Evolutionary conservation across 257 asterid genomes (phyloP).

Genomic region (Solanum ossicruentum): DNA sequence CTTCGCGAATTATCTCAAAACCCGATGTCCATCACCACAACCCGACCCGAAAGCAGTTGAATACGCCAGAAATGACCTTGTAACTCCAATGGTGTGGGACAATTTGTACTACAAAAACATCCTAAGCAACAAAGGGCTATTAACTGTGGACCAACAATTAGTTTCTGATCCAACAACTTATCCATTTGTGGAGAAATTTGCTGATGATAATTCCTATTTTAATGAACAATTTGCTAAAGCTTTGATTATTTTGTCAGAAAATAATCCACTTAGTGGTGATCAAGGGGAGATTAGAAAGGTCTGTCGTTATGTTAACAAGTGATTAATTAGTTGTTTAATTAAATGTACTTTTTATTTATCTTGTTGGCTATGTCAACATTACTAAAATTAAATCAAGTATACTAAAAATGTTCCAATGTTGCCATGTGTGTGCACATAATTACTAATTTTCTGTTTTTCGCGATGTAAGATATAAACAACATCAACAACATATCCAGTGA

Average conservation of each 20-base stretch:
- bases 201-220: slow-evolving; percentile 55
- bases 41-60: slow-evolving; percentile 44
- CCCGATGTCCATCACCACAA: slow-evolving; percentile 44
- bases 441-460: neutral
- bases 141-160: slow-evolving; percentile 44
- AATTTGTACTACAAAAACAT: slow-evolving; percentile 61
- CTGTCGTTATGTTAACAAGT: slow-evolving; percentile 42
- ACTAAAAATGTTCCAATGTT: neutral
- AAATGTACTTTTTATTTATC: neutral
- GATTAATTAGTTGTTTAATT: neutral
- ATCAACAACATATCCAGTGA: too few species aligned
- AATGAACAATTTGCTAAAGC: slow-evolving; percentile 55
- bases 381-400: neutral
- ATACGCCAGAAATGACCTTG: slow-evolving; percentile 45
- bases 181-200: slow-evolving; percentile 67
- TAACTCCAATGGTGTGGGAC: slow-evolving; percentile 54
- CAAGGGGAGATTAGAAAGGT: slow-evolving; percentile 59
- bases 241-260: slow-evolving; percentile 44
- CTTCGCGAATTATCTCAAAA: slow-evolving; percentile 44
- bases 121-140: slow-evolving; percentile 36
- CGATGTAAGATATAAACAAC: neutral
- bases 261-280: slow-evolving; percentile 43
- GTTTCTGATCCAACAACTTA: slow-evolving; percentile 42
- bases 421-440: neutral
- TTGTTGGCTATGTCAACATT: neutral